A percentile compares a stretch with the other conserved stretches of the same genome.
phyloP scores from a whole-genome alignment of 495 filamentous ascomycete species.

The Filosporella fistucella region DNA sequence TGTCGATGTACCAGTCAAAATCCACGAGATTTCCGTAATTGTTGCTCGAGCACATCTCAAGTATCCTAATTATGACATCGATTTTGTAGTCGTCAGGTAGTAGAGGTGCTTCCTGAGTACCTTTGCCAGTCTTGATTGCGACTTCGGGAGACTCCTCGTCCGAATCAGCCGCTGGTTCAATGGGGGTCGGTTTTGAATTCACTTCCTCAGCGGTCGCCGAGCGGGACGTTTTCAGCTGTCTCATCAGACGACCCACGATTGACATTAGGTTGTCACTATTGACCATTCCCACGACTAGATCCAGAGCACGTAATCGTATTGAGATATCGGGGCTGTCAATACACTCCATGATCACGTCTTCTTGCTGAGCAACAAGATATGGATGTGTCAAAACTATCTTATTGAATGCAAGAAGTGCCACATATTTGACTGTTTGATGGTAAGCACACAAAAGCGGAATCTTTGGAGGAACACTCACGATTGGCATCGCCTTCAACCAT shows the following conservation, averaged over 20 bases:
- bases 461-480: constrained; percentile 46
- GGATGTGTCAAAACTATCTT: constrained; percentile 88
- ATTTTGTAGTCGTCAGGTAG: constrained; percentile 80
- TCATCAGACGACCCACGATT: constrained; percentile 83
- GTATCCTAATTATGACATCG: constrained; percentile 71
- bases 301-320: constrained; percentile 89
- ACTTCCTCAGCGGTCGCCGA: constrained; percentile 25
- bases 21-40: constrained; percentile 82
- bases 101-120: constrained; percentile 31
- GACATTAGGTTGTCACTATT: constrained; percentile 72
- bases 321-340: constrained; percentile 94
- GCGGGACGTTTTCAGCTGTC: constrained; percentile 62
- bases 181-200: constrained; percentile 12
- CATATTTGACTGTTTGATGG: constrained; percentile 76
- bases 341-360: constrained; percentile 92
- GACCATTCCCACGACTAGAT: constrained; percentile 89
- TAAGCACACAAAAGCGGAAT: background rate
- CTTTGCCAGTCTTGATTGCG: constrained; percentile 30
- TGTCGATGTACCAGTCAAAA: constrained; percentile 95
- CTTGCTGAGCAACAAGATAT: constrained; percentile 79
- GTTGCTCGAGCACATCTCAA: constrained; percentile 87
- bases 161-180: constrained; percentile 46
- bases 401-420: constrained; percentile 90
- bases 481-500: constrained; percentile 91
- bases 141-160: constrained; percentile 53